phyloP scores from a whole-genome alignment of 495 filamentous ascomycete species.

The Talaromyces trachyspermus region DNA sequence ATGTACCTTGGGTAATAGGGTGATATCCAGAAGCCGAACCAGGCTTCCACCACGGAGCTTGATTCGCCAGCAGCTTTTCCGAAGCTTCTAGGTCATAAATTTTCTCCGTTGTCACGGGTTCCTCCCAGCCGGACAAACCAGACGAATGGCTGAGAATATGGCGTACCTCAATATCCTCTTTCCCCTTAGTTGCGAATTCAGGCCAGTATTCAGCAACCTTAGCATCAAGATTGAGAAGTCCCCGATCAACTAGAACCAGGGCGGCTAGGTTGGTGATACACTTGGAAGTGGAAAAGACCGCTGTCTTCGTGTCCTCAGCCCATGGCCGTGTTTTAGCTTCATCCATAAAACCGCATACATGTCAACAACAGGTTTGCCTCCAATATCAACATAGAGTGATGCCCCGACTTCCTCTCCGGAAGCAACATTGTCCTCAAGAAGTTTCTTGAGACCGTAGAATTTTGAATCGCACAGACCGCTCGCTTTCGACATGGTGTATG shows the following conservation, averaged over 20 bases:
- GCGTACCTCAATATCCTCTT: slow-evolving; percentile 29
- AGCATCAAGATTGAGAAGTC: slow-evolving; percentile 28
- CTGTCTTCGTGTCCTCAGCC: slow-evolving; percentile 30
- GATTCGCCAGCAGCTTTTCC: slow-evolving; percentile 25
- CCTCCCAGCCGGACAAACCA: slow-evolving; percentile 29
- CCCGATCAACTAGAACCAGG: slow-evolving; percentile 32
- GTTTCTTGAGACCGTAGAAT: slow-evolving; percentile 26
- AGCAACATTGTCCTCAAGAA: slow-evolving; percentile 20
- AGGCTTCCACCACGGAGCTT: slow-evolving; percentile 38
- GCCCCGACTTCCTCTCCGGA: slow-evolving; percentile 33
- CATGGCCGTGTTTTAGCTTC: slow-evolving; percentile 21
- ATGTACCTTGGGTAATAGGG: slow-evolving; percentile 26
- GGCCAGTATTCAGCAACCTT: slow-evolving; percentile 39
- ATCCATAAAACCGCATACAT: slow-evolving; percentile 38
- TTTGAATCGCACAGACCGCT: slow-evolving; percentile 28
- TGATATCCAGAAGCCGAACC: slow-evolving; percentile 36
- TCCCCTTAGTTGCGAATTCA: slow-evolving; percentile 36
- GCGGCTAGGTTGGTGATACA: slow-evolving; percentile 29
- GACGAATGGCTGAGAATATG: slow-evolving; percentile 37
- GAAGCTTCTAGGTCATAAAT: slow-evolving; percentile 21
- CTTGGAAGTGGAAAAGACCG: slow-evolving; percentile 38
- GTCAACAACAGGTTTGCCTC: slow-evolving; percentile 35
- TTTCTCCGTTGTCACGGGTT: slow-evolving; percentile 19
- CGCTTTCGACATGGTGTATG: slow-evolving; percentile 21
- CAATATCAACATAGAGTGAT: slow-evolving; percentile 34